These are phyloP conservation scores for Rhynchospora breviuscula DNA, from an alignment of 176 grass and related monocot genomes.

Conservation along the genomic window DNA sequence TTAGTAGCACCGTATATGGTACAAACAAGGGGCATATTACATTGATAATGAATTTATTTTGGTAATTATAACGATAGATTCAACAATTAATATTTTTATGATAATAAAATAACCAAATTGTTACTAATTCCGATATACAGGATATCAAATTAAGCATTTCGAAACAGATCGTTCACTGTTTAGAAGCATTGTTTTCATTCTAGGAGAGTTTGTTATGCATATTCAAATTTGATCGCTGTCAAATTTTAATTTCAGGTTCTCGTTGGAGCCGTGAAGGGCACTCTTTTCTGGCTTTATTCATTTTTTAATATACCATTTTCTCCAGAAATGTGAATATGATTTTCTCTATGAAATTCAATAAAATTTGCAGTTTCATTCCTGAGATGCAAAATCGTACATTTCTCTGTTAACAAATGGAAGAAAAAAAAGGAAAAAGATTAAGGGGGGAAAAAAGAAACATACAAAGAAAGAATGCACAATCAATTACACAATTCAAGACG, in stretches of 20 bases:
- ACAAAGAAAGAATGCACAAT: slow-evolving; percentile 8
- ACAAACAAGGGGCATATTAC: neutral
- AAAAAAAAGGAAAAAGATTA: neutral
- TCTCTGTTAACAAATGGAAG: neutral
- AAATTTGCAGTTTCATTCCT: neutral
- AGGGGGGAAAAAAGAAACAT: neutral
- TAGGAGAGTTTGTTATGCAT: neutral
- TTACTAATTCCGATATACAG: no score
- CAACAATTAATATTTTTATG: neutral
- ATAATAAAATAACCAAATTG: neutral
- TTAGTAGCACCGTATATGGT: neutral
- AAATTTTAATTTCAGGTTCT: neutral
- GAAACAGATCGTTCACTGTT: neutral
- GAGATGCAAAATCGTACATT: neutral
- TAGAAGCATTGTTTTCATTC: neutral
- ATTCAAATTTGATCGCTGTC: neutral
- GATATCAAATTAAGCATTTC: neutral
- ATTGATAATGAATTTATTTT: neutral
- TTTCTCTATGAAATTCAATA: neutral
- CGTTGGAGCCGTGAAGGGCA: neutral
- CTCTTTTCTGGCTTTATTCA: neutral
- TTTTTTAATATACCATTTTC: neutral
- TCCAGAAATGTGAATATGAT: no score
- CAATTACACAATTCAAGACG: neutral
- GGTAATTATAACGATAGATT: neutral